Evolutionary conservation across 1,284 basidiomycete species (phyloP).

Genomic region (Ustilago loliicola): DNA sequence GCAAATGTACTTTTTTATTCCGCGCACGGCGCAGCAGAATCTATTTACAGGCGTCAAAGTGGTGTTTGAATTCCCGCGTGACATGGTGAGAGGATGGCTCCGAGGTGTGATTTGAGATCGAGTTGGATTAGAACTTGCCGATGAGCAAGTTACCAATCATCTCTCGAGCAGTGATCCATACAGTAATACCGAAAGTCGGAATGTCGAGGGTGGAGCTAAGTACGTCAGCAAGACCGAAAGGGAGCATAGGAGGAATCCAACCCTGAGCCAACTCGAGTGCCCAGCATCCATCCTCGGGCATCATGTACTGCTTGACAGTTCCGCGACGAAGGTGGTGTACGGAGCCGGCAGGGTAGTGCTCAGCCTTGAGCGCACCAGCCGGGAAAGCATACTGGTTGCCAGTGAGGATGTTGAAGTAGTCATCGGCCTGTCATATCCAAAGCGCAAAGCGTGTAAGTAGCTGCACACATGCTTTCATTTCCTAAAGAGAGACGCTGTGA

Average conservation of each 20-base stretch:
- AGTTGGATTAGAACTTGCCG: conserved; percentile 39
- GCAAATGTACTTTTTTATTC: background rate
- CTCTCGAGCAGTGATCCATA: conserved; percentile 78
- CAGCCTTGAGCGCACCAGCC: conserved; percentile 84
- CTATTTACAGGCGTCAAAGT: conserved; percentile 2
- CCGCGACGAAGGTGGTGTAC: conserved; percentile 88
- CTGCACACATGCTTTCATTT: background rate
- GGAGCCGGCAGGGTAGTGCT: conserved; percentile 84
- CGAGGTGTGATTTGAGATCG: background rate
- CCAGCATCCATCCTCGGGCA: conserved; percentile 89
- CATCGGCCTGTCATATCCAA: conserved; percentile 77
- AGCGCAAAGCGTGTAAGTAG: background rate
- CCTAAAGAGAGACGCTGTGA: background rate
- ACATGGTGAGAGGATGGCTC: background rate
- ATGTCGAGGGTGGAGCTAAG: conserved; percentile 90
- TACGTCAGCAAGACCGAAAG: conserved; percentile 90
- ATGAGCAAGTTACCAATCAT: conserved; percentile 65
- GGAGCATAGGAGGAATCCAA: conserved; percentile 74
- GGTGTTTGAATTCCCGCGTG: background rate
- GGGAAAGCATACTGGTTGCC: conserved; percentile 93
- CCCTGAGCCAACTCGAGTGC: conserved; percentile 92
- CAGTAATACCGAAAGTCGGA: conserved; percentile 84
- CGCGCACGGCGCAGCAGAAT: background rate
- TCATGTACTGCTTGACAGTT: conserved; percentile 93
- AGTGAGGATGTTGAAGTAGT: conserved; percentile 94